A percentile compares a stretch with the other conserved stretches of the same genome.
These are phyloP conservation scores for Berkeleyomyces basicola DNA, from an alignment of 2,329 filamentous ascomycete species.

Conservation along the genomic window DNA sequence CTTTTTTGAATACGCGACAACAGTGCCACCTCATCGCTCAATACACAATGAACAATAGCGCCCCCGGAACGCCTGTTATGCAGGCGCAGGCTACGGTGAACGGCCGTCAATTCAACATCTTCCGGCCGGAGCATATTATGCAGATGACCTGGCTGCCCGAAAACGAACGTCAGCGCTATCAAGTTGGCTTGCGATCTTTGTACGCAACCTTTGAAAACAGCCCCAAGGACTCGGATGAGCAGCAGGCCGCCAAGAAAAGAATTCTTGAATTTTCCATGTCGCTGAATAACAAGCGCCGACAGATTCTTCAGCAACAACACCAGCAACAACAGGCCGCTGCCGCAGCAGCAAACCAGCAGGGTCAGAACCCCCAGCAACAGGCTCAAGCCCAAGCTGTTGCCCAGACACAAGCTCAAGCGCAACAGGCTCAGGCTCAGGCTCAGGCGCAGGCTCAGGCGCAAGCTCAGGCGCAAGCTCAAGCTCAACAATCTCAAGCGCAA, in stretches of 20 bases:
- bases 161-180: slow-evolving; percentile 42
- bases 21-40: neutral
- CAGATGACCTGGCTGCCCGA: slow-evolving; percentile 32
- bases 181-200: slow-evolving; percentile 35
- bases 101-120: slow-evolving; percentile 25
- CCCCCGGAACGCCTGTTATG: slow-evolving; percentile 14
- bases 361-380: slow-evolving; percentile 17
- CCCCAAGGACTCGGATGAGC: slow-evolving; percentile 30
- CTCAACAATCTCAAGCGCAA: slow-evolving; percentile 16
- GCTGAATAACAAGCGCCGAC: slow-evolving; percentile 29
- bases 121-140: slow-evolving; percentile 35
- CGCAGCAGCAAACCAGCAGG: slow-evolving; percentile 16
- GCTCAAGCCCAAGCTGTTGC: slow-evolving; percentile 14
- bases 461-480: slow-evolving; percentile 12
- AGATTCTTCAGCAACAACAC: slow-evolving; percentile 22
- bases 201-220: slow-evolving; percentile 36
- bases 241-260: slow-evolving; percentile 37
- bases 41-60: neutral
- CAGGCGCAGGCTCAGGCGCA: slow-evolving; percentile 14
- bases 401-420: slow-evolving; percentile 18
- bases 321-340: slow-evolving; percentile 19
- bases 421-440: slow-evolving; percentile 16
- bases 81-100: slow-evolving; percentile 15
- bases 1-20: slow-evolving; percentile 3
- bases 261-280: slow-evolving; percentile 44